A percentile compares a stretch with the other conserved stretches of the same genome.
phyloP scores from a whole-genome alignment of 805 yeast genomes.

The Yarrowia sp. region DNA sequence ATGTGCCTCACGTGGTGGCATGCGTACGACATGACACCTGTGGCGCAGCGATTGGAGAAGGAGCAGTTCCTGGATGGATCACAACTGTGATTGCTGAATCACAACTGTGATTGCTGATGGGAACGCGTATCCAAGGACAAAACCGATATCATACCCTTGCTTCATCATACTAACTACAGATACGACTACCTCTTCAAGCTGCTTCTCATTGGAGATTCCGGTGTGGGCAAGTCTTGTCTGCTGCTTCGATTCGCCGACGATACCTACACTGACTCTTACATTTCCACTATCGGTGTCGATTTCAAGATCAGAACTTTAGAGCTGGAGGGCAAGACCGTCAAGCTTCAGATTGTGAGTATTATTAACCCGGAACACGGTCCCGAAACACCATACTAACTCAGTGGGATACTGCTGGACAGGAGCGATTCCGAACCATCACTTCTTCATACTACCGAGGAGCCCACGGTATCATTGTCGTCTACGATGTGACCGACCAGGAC shows the following conservation, averaged over 20 bases:
- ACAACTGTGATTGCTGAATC: no score
- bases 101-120: not conserved
- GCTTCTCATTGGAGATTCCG: conserved; percentile 94
- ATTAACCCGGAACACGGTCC: no score
- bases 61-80: no score
- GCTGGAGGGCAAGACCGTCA: conserved; percentile 93
- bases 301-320: conserved; percentile 67
- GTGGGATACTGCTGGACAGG: conserved; percentile 99
- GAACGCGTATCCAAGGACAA: no score
- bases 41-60: not conserved
- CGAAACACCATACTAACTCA: conserved; percentile 2
- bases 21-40: not conserved
- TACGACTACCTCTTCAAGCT: conserved; percentile 97
- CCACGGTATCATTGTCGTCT: conserved; percentile 95
- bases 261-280: conserved; percentile 94
- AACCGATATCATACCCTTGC: no score
- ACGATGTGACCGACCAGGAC: conserved; percentile 93
- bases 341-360: conserved; percentile 66
- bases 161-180: conserved; percentile 42
- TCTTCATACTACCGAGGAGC: conserved; percentile 98
- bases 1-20: not conserved
- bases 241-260: conserved; percentile 94
- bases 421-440: conserved; percentile 95
- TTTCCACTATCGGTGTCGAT: conserved; percentile 97
- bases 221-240: conserved; percentile 96